A percentile compares a stretch with the other conserved stretches of the same genome.
Conservation (phyloP, 257 asterid species). For the Solanum megistacrolobum region DNA sequence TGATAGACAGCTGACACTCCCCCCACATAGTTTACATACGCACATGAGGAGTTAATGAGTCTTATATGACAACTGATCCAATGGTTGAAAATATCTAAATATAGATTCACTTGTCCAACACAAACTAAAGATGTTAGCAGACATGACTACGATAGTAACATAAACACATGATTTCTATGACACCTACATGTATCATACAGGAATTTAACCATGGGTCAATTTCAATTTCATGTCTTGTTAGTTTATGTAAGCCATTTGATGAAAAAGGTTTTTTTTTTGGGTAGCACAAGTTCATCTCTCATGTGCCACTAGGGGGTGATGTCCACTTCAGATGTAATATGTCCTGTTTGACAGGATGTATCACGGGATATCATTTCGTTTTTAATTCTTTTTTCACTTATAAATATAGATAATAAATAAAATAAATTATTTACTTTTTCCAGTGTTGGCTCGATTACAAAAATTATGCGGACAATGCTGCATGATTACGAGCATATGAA, state of each 20-base stretch:
- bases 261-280: not conserved
- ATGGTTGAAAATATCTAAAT: not conserved
- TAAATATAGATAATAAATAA: not conserved
- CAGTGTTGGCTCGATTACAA: not conserved
- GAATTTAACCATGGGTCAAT: not conserved
- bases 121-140: not conserved
- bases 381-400: not conserved
- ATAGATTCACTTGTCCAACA: not conserved
- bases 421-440: not conserved
- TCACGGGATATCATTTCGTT: not conserved
- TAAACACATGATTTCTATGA: not conserved
- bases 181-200: not conserved
- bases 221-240: not conserved
- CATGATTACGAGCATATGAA: not conserved
- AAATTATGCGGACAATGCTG: not conserved
- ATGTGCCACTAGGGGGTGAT: not conserved
- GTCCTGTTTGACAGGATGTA: not conserved
- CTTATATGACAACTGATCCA: not conserved
- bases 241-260: not conserved
- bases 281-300: not conserved
- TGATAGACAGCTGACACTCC: conserved; percentile 5
- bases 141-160: not conserved
- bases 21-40: not conserved
- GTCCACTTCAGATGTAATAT: not conserved
- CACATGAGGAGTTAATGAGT: not conserved